These are phyloP conservation scores for Dalechampia spathulata DNA, from an alignment of 441 rosid genomes.

Conservation along the genomic window DNA sequence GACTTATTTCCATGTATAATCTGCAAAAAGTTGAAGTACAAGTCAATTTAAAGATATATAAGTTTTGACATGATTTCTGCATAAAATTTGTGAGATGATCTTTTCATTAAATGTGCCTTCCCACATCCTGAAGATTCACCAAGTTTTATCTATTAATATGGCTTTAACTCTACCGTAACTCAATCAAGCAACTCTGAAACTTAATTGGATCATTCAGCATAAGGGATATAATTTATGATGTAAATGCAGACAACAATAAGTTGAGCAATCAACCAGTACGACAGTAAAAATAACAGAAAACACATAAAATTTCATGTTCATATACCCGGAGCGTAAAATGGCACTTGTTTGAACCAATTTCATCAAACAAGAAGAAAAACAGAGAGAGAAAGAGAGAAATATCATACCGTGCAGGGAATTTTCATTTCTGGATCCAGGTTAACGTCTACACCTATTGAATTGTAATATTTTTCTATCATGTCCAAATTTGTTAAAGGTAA, in stretches of 20 bases:
- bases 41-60: not conserved
- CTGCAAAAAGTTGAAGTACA: constrained; percentile 37
- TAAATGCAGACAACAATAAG: too few species aligned
- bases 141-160: too few species aligned
- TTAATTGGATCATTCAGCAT: too few species aligned
- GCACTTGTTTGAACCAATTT: constrained; percentile 10
- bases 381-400: constrained; percentile 13
- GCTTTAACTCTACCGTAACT: too few species aligned
- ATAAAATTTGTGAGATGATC: too few species aligned
- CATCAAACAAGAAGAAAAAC: too few species aligned
- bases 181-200: too few species aligned
- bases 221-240: too few species aligned
- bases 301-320: not conserved
- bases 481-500: constrained; percentile 59
- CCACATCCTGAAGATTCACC: too few species aligned
- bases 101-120: too few species aligned
- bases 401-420: constrained; percentile 73
- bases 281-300: not conserved
- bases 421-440: constrained; percentile 76
- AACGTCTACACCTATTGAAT: constrained; percentile 57
- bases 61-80: not conserved
- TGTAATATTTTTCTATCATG: constrained; percentile 62
- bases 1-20: constrained; percentile 81
- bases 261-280: too few species aligned
- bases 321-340: not conserved